phyloP scores from a whole-genome alignment of 495 filamentous ascomycete genomes.

The Parathielavia hyrcaniae region DNA sequence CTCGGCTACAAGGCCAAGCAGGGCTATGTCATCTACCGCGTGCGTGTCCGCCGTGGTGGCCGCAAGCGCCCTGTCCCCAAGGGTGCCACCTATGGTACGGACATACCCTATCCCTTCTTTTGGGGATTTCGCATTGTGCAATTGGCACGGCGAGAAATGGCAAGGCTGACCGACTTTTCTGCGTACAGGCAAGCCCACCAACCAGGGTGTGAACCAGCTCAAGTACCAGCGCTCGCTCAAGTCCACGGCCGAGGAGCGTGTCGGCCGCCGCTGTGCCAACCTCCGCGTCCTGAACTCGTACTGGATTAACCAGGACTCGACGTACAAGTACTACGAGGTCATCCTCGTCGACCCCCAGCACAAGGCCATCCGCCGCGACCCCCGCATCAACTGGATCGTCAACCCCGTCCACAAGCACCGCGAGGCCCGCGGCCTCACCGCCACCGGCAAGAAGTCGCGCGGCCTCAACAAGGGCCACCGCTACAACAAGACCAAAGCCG shows the following conservation, averaged over 20 bases:
- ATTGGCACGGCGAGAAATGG: constrained; percentile 1
- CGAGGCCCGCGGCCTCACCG: constrained; percentile 90
- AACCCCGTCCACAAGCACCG: constrained; percentile 99
- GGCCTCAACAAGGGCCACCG: constrained; percentile 97
- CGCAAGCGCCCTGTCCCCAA: constrained; percentile 93
- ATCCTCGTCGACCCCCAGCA: constrained; percentile 99
- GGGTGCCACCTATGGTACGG: constrained; percentile 96
- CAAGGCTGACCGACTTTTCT: constrained; percentile 17
- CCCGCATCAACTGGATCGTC: constrained; percentile 99
- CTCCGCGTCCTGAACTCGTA: constrained; percentile 98
- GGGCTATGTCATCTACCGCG: constrained; percentile 99
- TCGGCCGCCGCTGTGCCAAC: constrained; percentile 97
- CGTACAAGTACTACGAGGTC: constrained; percentile 99
- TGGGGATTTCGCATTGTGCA: background rate
- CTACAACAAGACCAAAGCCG: constrained; percentile 94
- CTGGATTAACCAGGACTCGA: constrained; percentile 99
- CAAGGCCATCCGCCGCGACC: constrained; percentile 98
- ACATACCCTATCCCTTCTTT: background rate
- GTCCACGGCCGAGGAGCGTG: constrained; percentile 98
- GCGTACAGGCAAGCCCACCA: constrained; percentile 88
- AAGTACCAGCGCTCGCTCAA: constrained; percentile 99
- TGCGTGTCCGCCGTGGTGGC: constrained; percentile 94
- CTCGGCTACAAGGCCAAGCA: constrained; percentile 99
- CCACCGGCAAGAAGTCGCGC: constrained; percentile 98
- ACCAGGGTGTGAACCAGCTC: constrained; percentile 99